phyloP scores from a whole-genome alignment of 1,284 basidiomycete genomes.

The Boletus chippewaensis region DNA sequence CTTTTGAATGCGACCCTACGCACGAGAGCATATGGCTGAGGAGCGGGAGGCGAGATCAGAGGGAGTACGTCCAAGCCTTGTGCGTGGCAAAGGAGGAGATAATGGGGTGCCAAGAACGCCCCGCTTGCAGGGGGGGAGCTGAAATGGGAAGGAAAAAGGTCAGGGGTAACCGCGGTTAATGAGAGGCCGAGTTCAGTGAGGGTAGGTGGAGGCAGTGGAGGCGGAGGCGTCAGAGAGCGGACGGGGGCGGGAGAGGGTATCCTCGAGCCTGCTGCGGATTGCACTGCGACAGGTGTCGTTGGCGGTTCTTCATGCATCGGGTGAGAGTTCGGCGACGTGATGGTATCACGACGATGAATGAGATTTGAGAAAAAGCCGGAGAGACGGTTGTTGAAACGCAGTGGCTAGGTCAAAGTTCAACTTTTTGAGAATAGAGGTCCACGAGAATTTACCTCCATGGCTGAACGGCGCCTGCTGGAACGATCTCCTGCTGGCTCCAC shows the following conservation, averaged over 20 bases:
- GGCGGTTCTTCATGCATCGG: slow-evolving; percentile 27
- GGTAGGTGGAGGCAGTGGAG: slow-evolving; percentile 58
- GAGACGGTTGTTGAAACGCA: slow-evolving; percentile 60
- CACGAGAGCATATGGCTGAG: slow-evolving; percentile 71
- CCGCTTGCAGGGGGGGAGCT: slow-evolving; percentile 67
- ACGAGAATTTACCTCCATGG: slow-evolving; percentile 39
- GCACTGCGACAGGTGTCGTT: slow-evolving; percentile 16
- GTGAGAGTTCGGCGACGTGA: slow-evolving; percentile 28
- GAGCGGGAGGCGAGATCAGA: slow-evolving; percentile 59
- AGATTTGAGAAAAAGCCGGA: slow-evolving; percentile 77
- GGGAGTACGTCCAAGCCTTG: slow-evolving; percentile 78
- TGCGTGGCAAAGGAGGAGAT: slow-evolving; percentile 72
- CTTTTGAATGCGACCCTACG: slow-evolving; percentile 73
- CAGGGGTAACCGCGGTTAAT: slow-evolving; percentile 56
- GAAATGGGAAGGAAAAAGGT: slow-evolving; percentile 69
- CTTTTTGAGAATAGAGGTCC: slow-evolving; percentile 17
- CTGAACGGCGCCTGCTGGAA: slow-evolving; percentile 38
- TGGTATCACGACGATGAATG: slow-evolving; percentile 60
- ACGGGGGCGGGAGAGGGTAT: slow-evolving; percentile 45
- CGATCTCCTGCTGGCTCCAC: slow-evolving; percentile 22
- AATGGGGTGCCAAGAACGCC: slow-evolving; percentile 71
- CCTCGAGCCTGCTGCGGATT: slow-evolving; percentile 35
- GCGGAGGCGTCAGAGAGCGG: slow-evolving; percentile 62
- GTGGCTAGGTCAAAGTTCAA: slow-evolving; percentile 34
- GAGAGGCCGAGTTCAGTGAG: slow-evolving; percentile 70